Base-by-base conservation (phyloP, 2,329 filamentous ascomycete genomes). In the Ophiocordyceps camponoti-floridani region DNA sequence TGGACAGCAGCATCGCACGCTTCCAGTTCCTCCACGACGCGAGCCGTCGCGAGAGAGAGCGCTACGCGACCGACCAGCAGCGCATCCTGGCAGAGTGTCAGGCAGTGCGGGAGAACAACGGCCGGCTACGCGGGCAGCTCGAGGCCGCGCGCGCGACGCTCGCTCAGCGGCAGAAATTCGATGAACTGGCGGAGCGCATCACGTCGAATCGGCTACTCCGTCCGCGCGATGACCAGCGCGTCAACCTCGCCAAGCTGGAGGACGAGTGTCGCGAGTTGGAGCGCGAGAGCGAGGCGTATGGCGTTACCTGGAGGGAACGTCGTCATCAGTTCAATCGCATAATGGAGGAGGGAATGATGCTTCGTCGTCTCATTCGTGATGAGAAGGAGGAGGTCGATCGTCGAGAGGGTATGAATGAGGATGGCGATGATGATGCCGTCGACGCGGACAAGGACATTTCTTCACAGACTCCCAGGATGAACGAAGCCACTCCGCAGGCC, bases 341-440 rank as follows among this genome's bases (percentile, higher is more conserved):
- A 54, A 84, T 94, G 58, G 84, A 88, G 47, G 89, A 95, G 65
- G 86, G 86, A n/a, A 83, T 84, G 74, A 72, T 84, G 50, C 72
- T 96, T 59, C 70, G 88, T 47, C 73, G 84, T 43, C 71, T 93
- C 59, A 94, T 96, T 56, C 79, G 87, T 48, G 88, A 94, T 56
- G 89, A 95, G 68, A 94, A 94, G 64, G 88, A 94, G 59, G 87
- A 94, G 62, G 84, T 91, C 0, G 87, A 94, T 62, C 71, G 85
- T 40, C 75, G 86, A 45, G 86, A 93, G 60, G 86, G 85, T 28
- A 86, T 86, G 77, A 74, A 77, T 46, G 78, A 77, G 50, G 79
- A 77, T 42, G 74, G 68, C 14, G 79, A 80, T 52, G 77, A 79
- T 28, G 69, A 71, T 13, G 72, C 23, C 23, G 23, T 61, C 6